Evolutionary conservation across 805 yeast genomes (phyloP).

Genomic region (Ogataea philodendri): DNA sequence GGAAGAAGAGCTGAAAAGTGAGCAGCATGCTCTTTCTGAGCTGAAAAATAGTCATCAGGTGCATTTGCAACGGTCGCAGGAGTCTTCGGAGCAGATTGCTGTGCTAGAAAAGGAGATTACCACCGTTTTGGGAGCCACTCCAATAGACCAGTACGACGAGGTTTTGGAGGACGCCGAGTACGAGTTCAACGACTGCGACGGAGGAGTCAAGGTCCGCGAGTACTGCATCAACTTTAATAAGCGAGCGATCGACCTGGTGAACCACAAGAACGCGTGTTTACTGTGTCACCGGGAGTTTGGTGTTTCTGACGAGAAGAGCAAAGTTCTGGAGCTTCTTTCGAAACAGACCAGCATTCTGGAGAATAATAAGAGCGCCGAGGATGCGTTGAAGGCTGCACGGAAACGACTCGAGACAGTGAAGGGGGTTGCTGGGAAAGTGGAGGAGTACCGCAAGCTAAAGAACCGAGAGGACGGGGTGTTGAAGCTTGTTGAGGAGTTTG

Average conservation of each 20-base stretch:
- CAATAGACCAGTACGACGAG: conserved; percentile 50
- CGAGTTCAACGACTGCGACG: conserved; percentile 58
- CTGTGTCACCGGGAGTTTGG: conserved; percentile 71
- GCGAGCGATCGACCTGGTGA: conserved; percentile 65
- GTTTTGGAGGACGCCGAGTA: conserved; percentile 56
- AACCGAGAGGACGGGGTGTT: conserved; percentile 4
- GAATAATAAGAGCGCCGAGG: conserved; percentile 18
- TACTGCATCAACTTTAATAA: conserved; percentile 69
- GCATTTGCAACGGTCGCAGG: not conserved
- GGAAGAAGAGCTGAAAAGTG: too few species aligned
- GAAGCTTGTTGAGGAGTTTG: not conserved
- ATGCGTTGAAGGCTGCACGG: conserved; percentile 29
- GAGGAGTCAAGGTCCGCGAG: conserved; percentile 63
- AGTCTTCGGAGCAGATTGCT: not conserved
- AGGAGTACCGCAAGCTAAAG: conserved; percentile 16
- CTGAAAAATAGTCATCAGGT: too few species aligned
- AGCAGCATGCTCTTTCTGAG: conserved; percentile 3
- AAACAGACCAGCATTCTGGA: conserved; percentile 25
- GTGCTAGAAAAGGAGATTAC: conserved; percentile 15
- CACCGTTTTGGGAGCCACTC: conserved; percentile 35
- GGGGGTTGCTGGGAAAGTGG: conserved; percentile 30
- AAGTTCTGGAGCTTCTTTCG: conserved; percentile 25
- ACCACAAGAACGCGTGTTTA: conserved; percentile 56
- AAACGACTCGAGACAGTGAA: conserved; percentile 29
- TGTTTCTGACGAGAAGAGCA: conserved; percentile 27